Conservation (phyloP, 148 eudicot species). For the Arbutus unedo region DNA sequence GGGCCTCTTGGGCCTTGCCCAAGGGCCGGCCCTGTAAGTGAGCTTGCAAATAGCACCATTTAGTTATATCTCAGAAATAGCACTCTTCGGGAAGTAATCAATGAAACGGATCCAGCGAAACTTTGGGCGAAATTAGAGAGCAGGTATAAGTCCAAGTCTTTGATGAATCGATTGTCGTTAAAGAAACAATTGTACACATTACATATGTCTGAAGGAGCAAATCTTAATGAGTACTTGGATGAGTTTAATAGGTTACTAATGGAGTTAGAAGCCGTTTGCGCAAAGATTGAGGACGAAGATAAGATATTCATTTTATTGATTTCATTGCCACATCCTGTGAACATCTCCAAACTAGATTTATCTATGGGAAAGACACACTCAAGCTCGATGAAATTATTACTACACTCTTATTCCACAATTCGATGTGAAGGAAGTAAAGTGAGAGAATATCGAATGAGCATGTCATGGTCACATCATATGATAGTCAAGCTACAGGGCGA, state of each 20-base stretch:
- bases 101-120: no score
- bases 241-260: no score
- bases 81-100: no score
- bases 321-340: background rate
- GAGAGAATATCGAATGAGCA: background rate
- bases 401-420: background rate
- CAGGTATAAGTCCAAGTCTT: no score
- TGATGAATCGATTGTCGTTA: no score
- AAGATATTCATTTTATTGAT: background rate
- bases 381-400: background rate
- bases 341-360: background rate
- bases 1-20: no score
- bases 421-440: background rate
- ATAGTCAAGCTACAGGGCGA: background rate
- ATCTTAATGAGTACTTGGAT: no score
- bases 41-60: background rate
- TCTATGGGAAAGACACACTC: background rate
- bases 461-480: background rate
- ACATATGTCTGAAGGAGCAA: background rate
- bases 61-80: background rate
- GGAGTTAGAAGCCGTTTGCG: no score
- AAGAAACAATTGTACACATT: no score
- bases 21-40: no score
- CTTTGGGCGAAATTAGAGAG: no score
- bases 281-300: no score